Evolutionary conservation across 108 stramenopile species (phyloP).

Genomic region (Skeletonema menzelii): DNA sequence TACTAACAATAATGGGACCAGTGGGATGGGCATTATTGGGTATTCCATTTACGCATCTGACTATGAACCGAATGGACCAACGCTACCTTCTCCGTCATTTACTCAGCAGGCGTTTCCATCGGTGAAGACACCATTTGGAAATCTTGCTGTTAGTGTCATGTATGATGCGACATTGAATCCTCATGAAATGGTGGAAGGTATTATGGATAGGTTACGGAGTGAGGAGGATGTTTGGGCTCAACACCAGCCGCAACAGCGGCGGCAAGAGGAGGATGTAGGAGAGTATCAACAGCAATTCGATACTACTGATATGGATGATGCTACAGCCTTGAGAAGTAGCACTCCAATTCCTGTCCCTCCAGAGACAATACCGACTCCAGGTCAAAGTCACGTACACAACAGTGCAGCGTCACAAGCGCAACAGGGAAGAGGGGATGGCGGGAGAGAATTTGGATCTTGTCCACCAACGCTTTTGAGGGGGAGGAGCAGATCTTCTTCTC

Average conservation of each 20-base stretch:
- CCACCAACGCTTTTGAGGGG: neutral
- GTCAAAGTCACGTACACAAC: neutral
- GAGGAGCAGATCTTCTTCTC: neutral
- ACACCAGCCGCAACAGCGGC: neutral
- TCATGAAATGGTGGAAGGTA: slow-evolving; percentile 21
- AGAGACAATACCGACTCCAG: neutral
- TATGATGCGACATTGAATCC: slow-evolving; percentile 46
- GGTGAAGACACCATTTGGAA: slow-evolving; percentile 63
- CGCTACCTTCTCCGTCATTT: slow-evolving; percentile 47
- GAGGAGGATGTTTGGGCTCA: slow-evolving; percentile 11
- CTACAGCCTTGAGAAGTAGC: neutral
- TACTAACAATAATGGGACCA: neutral
- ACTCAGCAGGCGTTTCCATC: slow-evolving; percentile 36
- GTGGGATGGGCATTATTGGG: slow-evolving; percentile 37
- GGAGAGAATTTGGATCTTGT: neutral
- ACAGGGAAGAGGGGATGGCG: too few species aligned
- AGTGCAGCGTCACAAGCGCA: neutral
- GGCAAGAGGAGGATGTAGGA: neutral
- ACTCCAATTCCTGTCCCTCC: neutral
- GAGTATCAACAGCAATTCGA: slow-evolving; percentile 1
- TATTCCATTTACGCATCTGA: slow-evolving; percentile 59
- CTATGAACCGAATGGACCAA: slow-evolving; percentile 27
- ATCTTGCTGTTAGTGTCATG: slow-evolving; percentile 58
- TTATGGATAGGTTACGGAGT: slow-evolving; percentile 4
- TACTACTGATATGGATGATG: neutral